Base-by-base conservation (phyloP, 225 moss, liverwort and hornwort species). In the Asterella californica region DNA sequence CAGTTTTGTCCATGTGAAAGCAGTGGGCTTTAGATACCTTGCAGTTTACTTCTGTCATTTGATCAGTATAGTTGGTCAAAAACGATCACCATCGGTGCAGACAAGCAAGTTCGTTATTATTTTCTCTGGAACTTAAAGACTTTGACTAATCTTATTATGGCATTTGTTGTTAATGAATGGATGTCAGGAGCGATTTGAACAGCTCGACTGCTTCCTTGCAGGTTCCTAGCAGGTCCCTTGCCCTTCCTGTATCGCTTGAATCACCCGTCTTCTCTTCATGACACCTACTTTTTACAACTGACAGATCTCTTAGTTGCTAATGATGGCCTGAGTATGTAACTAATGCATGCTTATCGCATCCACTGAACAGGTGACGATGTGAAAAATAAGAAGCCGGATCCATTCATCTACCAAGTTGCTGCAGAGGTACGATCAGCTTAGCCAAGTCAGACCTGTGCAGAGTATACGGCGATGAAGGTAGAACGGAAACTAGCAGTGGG, bases 301-400 rank as follows among this genome's bases (percentile, higher is more conserved):
- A 0, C 70, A 70, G 38, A 10, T 5, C 10, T 19, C 15, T 17
- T 68, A 30, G 34, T 25, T 68, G 48, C 10, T 72, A 27, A 14
- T 25, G 45, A 49, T 38, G 19, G 4, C 42, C 12, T 21, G 37
- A 42, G 37, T 32, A 14, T 12, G 5, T 52, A 17, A 52, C 52
- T 12, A 17, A 11, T 52, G 52, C 6, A 48, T 52, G 12, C 52
- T 17, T 18, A 6, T 29, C 24, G 46, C 30, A 38, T 64, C 17
- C 55, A 47, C 21, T 46, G 38, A 72, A 30, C 74, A 95, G 97
- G 97, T 81, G 95, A 95, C 45, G 99, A 99, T 45, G 92, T 95
- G 75, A 89, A 93, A 88, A 90, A 90, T 82, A 99, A 95, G 88
- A 99, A 99, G 88, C 99, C 95, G 78, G 99, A 99, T 80, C 95